A percentile compares a stretch with the other conserved stretches of the same genome.
These are phyloP conservation scores for Diaporthe eres DNA, from an alignment of 2,329 filamentous ascomycete genomes.

Conservation along the genomic window DNA sequence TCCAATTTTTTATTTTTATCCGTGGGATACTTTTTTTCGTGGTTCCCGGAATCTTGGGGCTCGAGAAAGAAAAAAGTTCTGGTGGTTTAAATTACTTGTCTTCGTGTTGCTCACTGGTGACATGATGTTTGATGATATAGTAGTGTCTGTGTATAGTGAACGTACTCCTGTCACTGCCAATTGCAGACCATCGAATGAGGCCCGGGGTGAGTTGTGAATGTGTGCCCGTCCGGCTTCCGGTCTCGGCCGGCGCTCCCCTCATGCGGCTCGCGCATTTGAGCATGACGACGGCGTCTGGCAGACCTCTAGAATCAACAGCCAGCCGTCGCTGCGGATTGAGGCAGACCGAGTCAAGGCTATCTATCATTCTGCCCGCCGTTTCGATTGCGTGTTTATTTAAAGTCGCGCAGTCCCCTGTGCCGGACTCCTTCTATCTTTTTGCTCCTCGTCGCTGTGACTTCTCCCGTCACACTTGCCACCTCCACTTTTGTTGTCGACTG, in stretches of 20 bases:
- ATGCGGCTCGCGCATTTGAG: slow-evolving; percentile 20
- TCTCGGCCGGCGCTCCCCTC: slow-evolving; percentile 34
- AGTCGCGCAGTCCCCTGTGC: not conserved
- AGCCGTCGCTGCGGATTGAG: not conserved
- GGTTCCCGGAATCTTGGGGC: slow-evolving; percentile 34
- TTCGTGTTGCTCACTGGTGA: not conserved
- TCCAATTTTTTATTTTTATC: slow-evolving; percentile 33
- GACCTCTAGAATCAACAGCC: not conserved
- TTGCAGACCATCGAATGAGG: not conserved
- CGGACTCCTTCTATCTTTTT: not conserved
- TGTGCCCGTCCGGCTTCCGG: slow-evolving; percentile 35
- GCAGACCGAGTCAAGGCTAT: not conserved
- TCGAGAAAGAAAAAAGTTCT: slow-evolving; percentile 22
- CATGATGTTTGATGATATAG: not conserved
- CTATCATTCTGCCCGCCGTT: not conserved
- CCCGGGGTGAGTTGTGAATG: not conserved
- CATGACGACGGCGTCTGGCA: not conserved
- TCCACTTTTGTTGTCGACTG: slow-evolving; percentile 9
- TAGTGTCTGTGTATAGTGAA: not conserved
- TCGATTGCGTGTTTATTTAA: not conserved
- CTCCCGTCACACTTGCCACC: not conserved
- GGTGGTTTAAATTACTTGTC: not conserved
- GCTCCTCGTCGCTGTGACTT: not conserved
- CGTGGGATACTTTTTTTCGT: slow-evolving; percentile 2
- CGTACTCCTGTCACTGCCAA: too few relatives aligned